These are phyloP conservation scores for Centella asiatica DNA, from an alignment of 129 eudicot species.

Conservation along the genomic window DNA sequence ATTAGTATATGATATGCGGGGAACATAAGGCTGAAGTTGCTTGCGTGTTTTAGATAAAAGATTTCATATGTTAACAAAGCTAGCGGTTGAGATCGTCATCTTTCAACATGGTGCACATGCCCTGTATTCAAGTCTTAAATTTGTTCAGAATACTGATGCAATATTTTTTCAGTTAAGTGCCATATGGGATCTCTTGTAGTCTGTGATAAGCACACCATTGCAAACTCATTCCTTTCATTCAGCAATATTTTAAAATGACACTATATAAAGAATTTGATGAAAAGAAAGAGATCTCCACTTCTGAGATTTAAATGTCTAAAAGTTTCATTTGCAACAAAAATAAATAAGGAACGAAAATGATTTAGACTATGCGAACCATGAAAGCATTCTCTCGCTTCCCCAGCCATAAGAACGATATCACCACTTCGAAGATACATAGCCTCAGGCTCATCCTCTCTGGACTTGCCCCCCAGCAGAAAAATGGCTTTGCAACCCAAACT, in stretches of 20 bases:
- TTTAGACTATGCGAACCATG: conserved; percentile 49
- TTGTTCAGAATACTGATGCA: too few species aligned
- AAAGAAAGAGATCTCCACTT: not conserved
- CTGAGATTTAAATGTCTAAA: not conserved
- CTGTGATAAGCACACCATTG: too few species aligned
- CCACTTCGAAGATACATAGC: conserved; percentile 97
- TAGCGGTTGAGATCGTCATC: too few species aligned
- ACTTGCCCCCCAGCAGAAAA: conserved; percentile 93
- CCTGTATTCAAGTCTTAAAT: too few species aligned
- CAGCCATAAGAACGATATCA: conserved; percentile 81
- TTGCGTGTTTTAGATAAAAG: too few species aligned
- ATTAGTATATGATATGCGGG: not conserved
- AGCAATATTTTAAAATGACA: too few species aligned
- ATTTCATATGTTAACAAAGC: too few species aligned
- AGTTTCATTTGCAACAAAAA: not conserved
- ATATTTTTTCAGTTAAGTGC: too few species aligned
- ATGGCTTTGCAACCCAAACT: conserved; percentile 97
- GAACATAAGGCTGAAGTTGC: too few species aligned
- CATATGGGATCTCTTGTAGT: too few species aligned
- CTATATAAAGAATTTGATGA: not conserved
- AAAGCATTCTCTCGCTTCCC: conserved; percentile 93
- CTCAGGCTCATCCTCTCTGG: conserved; percentile 71
- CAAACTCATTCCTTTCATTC: too few species aligned
- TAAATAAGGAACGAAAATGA: not conserved
- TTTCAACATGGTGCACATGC: too few species aligned